Evolutionary conservation across 1,139 yeast genomes (phyloP).

Genomic region (Citeromyces hawaiiensis): DNA sequence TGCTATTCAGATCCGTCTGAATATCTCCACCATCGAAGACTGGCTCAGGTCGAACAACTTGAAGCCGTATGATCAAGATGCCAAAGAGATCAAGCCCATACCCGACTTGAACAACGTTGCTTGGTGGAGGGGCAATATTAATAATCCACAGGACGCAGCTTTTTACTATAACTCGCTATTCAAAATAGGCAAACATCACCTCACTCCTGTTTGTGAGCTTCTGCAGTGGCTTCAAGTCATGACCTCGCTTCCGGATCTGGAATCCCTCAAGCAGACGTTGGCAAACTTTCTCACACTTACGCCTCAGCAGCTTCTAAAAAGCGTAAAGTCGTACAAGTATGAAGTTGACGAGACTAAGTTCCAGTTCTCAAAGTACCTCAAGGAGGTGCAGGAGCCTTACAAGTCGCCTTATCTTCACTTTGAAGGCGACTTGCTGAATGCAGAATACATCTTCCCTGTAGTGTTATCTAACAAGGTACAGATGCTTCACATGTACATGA

Average conservation of each 20-base stretch:
- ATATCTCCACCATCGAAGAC: slow-evolving; percentile 77
- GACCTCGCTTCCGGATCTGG: slow-evolving; percentile 44
- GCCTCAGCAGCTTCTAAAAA: slow-evolving; percentile 57
- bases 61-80: slow-evolving; percentile 25
- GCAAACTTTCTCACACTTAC: slow-evolving; percentile 47
- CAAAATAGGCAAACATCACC: slow-evolving; percentile 48
- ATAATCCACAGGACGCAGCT: slow-evolving; percentile 20
- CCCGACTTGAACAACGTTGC: slow-evolving; percentile 18
- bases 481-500: slow-evolving; percentile 36
- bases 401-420: slow-evolving; percentile 25
- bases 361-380: slow-evolving; percentile 3
- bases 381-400: slow-evolving; percentile 23
- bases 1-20: slow-evolving; percentile 83
- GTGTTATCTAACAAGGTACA: slow-evolving; percentile 49
- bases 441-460: slow-evolving; percentile 33
- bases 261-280: slow-evolving; percentile 41
- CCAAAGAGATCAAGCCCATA: slow-evolving; percentile 26
- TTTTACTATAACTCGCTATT: slow-evolving; percentile 46
- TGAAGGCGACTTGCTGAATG: slow-evolving; percentile 31
- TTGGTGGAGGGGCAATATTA: slow-evolving; percentile 17
- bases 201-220: slow-evolving; percentile 65
- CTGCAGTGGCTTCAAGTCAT: slow-evolving; percentile 87
- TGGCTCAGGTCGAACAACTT: slow-evolving; percentile 80
- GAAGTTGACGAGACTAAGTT: slow-evolving; percentile 63
- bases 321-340: slow-evolving; percentile 65